Base-by-base conservation (phyloP, 495 filamentous ascomycete genomes). In the Trichocladium antarcticum region DNA sequence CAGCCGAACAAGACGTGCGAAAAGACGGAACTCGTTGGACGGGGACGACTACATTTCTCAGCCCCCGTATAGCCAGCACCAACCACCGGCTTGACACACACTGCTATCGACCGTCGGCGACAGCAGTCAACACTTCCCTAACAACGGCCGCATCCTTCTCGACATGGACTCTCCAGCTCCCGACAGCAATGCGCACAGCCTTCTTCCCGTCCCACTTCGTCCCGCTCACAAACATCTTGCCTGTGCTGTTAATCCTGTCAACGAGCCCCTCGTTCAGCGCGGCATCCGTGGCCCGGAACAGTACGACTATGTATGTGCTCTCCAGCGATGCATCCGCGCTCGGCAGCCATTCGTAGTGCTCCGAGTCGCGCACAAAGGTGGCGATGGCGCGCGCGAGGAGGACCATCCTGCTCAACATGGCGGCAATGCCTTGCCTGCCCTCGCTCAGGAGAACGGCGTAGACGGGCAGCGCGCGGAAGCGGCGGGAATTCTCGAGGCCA, bases 401-500 rank as follows among this genome's bases (percentile, higher is more conserved):
- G 28, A 87, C 78, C 58, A 94, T 85, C 28, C 77, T 76, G 42
- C 77, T 65, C 10, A 95, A 71, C 74, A 95, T 86, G 1, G 74
- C 69, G 5, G 66, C 68, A 55, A 90, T 83, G 3, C 88, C 89
- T 8, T 71, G 57, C 9, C 71, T 70, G 4, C 90, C 90, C 50
- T 92, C 84, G 31, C 81, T 79, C n/a, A 81, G 55, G 1, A 95
- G 72, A 0, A 82, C 81, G 9, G 88, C 82, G 54, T 95, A 95
- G 4, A 88, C 86, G 0, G 90, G 90, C 16, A 95, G 68, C 0
- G 88, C 90, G 41, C 90, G 77, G 68, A 97, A 93, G 14, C 90
- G 80, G 34, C 89, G 77, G 6, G 89, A 95, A 60, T 97, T 97
- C 57, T 95, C 89, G 19, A 97, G 66, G 17, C 89, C 86, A 46